Percentiles rank a stretch among this genome's conserved stretches.
Evolutionary conservation across 2,329 filamentous ascomycete species (phyloP).

Genomic region (Xylaria multiplex): DNA sequence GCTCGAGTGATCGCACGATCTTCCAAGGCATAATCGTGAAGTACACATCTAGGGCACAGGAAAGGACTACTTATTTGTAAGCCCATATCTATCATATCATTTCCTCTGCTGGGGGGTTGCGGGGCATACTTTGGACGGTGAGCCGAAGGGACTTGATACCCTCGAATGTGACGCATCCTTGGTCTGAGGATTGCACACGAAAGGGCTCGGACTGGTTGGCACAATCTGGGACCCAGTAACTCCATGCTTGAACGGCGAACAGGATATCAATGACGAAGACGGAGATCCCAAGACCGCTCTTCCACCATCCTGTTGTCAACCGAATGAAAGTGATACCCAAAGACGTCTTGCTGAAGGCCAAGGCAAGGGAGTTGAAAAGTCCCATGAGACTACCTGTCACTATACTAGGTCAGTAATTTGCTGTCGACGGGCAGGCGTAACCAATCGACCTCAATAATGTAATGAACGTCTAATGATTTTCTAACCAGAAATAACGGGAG

Average conservation of each 20-base stretch:
- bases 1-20: conserved; percentile 35
- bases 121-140: conserved; percentile 31
- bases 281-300: conserved; percentile 27
- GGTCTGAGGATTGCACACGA: conserved; percentile 17
- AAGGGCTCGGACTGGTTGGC: conserved; percentile 23
- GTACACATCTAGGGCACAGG: conserved; percentile 36
- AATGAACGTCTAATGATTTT: not conserved
- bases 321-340: conserved; percentile 36
- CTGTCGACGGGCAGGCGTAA: not conserved
- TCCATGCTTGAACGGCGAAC: conserved; percentile 32
- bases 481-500: not conserved
- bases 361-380: conserved; percentile 36
- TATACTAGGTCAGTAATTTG: conserved; percentile 18
- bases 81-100: not conserved
- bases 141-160: conserved; percentile 28
- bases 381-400: conserved; percentile 37
- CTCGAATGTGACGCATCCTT: conserved; percentile 28
- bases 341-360: conserved; percentile 39
- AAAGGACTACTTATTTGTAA: conserved; percentile 33
- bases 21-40: conserved; percentile 38
- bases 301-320: conserved; percentile 37
- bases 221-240: conserved; percentile 39
- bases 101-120: not conserved
- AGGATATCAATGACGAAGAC: conserved; percentile 33
- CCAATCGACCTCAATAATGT: not conserved